Evolutionary conservation across 441 rosid species (phyloP), one percentile per base, ranked within the genome.

Genomic region (Lepidium campestre): DNA sequence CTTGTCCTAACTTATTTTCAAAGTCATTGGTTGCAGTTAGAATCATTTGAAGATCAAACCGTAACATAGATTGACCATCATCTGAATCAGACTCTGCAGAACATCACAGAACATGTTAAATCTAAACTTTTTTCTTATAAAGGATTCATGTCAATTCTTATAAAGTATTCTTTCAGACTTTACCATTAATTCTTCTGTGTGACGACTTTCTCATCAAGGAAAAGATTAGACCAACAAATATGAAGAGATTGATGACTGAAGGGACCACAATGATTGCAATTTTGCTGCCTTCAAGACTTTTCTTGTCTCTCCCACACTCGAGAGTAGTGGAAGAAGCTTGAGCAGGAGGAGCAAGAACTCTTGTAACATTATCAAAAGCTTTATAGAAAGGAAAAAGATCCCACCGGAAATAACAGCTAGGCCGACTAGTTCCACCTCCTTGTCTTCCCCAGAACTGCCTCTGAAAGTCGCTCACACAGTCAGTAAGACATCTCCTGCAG

Each of bases 371-470:
- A 2, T 62, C 64, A 23, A 52, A 66, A 27, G 52, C 52, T 10
- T 10, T 18, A 50, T 57, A 57, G 34, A 71, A 75, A 9, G 37
- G 39, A 67, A 58, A 71, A 57, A 75, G 4, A 55, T 78, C 82
- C 79, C 77, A 78, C 31, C 77, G 56, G 65, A 78, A 60, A 32
- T 62, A 14, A 65, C 82, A 78, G n/a, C 61, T 78, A 0, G 75
- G 75, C 4, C 25, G 48, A 23, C n/a, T 2, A 32, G 72, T 19
- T 1, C 15, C 57, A 29, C 71, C 79, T n/a, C 82, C 82, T 68
- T 37, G 60, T 25, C 27, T 47, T 19, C 41, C 54, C 55, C 42
- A 50, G 15, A 10, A 72, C 19, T 53, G 48, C 1, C 5, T 41
- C 4, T 63, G 14, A 39, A 58, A 78, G 2, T 35, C 29, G 2